Evolutionary conservation across 148 eudicot genomes (phyloP).

Genomic region (Gaultheria prostrata): DNA sequence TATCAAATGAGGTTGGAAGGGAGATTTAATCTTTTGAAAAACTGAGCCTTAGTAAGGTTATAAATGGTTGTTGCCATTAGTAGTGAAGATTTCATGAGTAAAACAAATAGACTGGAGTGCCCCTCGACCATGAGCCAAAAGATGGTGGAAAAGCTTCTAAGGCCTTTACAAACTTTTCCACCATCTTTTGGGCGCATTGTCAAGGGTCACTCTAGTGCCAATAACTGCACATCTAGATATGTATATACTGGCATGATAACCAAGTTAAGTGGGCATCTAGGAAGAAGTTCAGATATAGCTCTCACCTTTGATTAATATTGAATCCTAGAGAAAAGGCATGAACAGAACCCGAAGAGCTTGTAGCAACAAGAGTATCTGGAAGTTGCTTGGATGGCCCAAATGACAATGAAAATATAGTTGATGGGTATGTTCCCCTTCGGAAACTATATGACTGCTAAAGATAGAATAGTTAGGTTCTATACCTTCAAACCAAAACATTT

Average conservation of each 20-base stretch:
- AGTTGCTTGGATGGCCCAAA: constrained; percentile 71
- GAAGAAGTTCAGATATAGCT: constrained; percentile 10
- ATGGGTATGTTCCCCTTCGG: constrained; percentile 88
- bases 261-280: not conserved
- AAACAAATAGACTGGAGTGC: not conserved
- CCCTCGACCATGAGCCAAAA: not conserved
- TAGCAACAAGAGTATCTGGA: constrained; percentile 80
- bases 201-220: constrained; percentile 3
- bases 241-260: not conserved
- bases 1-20: too few relatives aligned
- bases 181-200: not conserved
- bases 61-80: not conserved
- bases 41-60: too few relatives aligned
- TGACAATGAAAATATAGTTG: constrained; percentile 80
- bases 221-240: not conserved
- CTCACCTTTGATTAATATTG: constrained; percentile 63
- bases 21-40: too few relatives aligned
- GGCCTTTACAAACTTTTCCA: not conserved
- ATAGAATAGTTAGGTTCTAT: constrained; percentile 26
- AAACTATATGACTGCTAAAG: constrained; percentile 76
- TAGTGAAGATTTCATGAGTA: not conserved
- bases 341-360: constrained; percentile 92
- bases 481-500: not conserved
- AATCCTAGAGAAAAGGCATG: constrained; percentile 69
- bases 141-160: not conserved